Evolutionary conservation across 108 stramenopile species (phyloP).

Genomic region (Stephanodiscus triporus): DNA sequence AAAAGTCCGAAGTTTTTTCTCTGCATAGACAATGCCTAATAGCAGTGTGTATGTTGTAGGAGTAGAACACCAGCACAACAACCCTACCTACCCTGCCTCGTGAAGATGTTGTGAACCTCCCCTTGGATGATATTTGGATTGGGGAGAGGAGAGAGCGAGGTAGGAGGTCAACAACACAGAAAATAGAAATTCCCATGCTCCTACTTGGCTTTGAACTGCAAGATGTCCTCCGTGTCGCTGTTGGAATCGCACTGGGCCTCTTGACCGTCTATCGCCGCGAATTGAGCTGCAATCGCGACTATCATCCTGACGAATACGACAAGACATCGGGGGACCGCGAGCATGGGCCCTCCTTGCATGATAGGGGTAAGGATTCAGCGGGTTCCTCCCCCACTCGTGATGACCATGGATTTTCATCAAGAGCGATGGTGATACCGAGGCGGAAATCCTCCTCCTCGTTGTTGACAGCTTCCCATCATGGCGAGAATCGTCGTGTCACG

Average conservation of each 20-base stretch:
- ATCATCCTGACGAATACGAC: constrained; percentile 51
- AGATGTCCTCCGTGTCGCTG: constrained; percentile 33
- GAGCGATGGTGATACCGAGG: constrained; percentile 5
- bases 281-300: constrained; percentile 85
- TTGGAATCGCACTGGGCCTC: constrained; percentile 36
- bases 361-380: constrained; percentile 3
- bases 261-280: constrained; percentile 79
- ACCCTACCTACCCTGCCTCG: too few relatives aligned
- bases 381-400: neutral
- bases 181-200: constrained; percentile 2
- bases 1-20: too few relatives aligned
- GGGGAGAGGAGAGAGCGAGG: too few relatives aligned
- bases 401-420: neutral
- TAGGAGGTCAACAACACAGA: neutral
- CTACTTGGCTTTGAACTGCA: constrained; percentile 8
- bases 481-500: neutral
- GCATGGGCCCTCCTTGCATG: neutral
- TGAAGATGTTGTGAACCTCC: too few relatives aligned
- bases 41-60: too few relatives aligned
- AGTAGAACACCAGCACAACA: too few relatives aligned
- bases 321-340: neutral
- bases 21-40: too few relatives aligned
- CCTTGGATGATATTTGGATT: neutral
- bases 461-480: neutral
- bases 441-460: constrained; percentile 27